Base-by-base conservation (phyloP, 2,329 filamentous ascomycete genomes). In the Ascochyta viciae-villosae region DNA sequence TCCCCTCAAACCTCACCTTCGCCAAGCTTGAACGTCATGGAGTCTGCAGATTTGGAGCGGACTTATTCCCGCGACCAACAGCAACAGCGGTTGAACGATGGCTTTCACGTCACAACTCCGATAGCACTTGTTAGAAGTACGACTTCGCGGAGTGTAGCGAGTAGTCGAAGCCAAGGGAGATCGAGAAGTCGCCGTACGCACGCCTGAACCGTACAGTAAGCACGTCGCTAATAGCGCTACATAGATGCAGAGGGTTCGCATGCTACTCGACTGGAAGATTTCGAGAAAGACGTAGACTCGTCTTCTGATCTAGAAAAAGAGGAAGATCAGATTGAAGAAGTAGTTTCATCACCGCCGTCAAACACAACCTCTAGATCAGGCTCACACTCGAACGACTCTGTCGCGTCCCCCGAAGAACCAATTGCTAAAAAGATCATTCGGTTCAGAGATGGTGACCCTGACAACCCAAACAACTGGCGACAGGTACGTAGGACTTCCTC, bases 401-500 rank as follows among this genome's bases (percentile, higher is more conserved):
- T 42, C 27, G 22, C 29, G 13, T 38, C 52, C 16, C 48, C 52
- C 16, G 24, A 26, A 39, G 48, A 53, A 19, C 8, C 50, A 26
- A 45, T 24, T 19, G 34, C 54, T 7, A 68, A 62, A 47, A 73
- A 58, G 6, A 65, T 77, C 22, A 67, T 81, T 5, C 68, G 71
- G 2, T 81, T 80, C 57, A 65, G 63, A 24, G 66, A 73, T 31
- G 71, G 70, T 22, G 78, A 81, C 57, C 73, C 72, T 13, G 70
- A 71, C 0, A 74, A 78, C 47, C 78, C 78, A 1, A 76, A 79
- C 51, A 79, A 79, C 47, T 81, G 77, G 76, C 64, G 65, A n/a
- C 59, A 53, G 37, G 71, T 74, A 66, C 19, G 23, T 37, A 22
- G 6, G 6, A 10, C 8, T 15, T n/a, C 12, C 23, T 8, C 12